phyloP scores from a whole-genome alignment of 441 rosid species.

The Gossypium aridum region DNA sequence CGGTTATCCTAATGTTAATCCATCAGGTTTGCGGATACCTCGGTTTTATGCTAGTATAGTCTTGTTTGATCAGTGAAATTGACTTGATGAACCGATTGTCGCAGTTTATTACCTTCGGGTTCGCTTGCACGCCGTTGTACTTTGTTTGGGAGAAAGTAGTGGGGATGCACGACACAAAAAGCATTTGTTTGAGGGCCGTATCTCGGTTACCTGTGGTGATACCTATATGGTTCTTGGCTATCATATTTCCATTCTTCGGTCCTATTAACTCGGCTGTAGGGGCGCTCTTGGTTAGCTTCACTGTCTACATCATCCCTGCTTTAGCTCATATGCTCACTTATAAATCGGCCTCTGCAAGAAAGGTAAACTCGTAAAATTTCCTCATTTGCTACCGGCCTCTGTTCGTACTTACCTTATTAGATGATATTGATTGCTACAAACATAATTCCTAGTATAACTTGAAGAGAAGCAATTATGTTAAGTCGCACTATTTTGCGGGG shows the following conservation, averaged over 20 bases:
- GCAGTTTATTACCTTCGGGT: slow-evolving; percentile 64
- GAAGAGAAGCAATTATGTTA: background rate
- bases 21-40: slow-evolving; percentile 35
- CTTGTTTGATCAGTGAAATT: background rate
- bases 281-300: slow-evolving; percentile 51
- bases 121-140: slow-evolving; percentile 47
- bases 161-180: slow-evolving; percentile 58
- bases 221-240: slow-evolving; percentile 61
- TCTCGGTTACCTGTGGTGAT: slow-evolving; percentile 46
- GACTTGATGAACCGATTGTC: background rate
- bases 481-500: background rate
- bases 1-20: slow-evolving; percentile 51
- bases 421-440: background rate
- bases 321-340: slow-evolving; percentile 51
- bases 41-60: background rate
- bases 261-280: slow-evolving; percentile 64
- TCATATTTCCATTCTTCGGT: slow-evolving; percentile 57
- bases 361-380: slow-evolving; percentile 18
- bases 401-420: background rate
- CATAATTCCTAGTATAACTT: background rate
- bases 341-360: slow-evolving; percentile 36
- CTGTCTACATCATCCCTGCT: slow-evolving; percentile 59
- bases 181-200: slow-evolving; percentile 41
- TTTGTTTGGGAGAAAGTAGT: slow-evolving; percentile 61
- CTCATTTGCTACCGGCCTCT: background rate